These are phyloP conservation scores for Aspergillus neotritici DNA, from an alignment of 2,329 filamentous ascomycete genomes.

Conservation along the genomic window DNA sequence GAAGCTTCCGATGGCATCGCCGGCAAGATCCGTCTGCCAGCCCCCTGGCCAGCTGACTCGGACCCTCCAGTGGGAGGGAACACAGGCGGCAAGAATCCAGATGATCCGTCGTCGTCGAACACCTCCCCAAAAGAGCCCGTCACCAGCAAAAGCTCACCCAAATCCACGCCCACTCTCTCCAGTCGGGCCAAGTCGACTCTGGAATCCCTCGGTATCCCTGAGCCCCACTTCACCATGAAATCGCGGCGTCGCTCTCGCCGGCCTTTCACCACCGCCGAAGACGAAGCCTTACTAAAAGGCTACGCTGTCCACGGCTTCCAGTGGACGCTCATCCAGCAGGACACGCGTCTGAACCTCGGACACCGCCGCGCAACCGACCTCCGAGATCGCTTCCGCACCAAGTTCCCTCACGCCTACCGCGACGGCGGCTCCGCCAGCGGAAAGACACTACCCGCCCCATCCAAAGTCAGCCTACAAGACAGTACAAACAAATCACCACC, in stretches of 20 bases:
- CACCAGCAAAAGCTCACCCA: constrained; percentile 12
- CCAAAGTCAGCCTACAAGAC: constrained; percentile 3
- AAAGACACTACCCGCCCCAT: constrained; percentile 19
- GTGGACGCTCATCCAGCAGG: constrained; percentile 56
- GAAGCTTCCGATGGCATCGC: constrained; percentile 17
- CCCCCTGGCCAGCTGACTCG: constrained; percentile 18
- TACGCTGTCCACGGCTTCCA: constrained; percentile 55
- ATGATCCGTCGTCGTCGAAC: constrained; percentile 16
- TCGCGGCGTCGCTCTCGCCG: constrained; percentile 49
- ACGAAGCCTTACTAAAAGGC: constrained; percentile 53
- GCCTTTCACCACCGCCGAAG: constrained; percentile 53
- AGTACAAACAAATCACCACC: constrained; percentile 2
- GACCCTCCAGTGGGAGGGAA: constrained; percentile 12
- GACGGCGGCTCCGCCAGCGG: constrained; percentile 38
- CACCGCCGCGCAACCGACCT: constrained; percentile 54
- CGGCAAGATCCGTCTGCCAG: constrained; percentile 23
- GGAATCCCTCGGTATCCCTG: constrained; percentile 43
- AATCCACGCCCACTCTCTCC: constrained; percentile 26
- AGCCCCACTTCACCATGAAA: constrained; percentile 44
- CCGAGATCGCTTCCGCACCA: constrained; percentile 57
- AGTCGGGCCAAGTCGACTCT: constrained; percentile 29
- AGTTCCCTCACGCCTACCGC: constrained; percentile 53
- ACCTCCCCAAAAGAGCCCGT: constrained; percentile 15
- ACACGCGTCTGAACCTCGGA: constrained; percentile 47
- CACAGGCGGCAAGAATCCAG: constrained; percentile 9